Evolutionary conservation across 768 basidiomycete species (phyloP), one percentile per base, ranked within the genome.

Genomic region (Panus rudis): DNA sequence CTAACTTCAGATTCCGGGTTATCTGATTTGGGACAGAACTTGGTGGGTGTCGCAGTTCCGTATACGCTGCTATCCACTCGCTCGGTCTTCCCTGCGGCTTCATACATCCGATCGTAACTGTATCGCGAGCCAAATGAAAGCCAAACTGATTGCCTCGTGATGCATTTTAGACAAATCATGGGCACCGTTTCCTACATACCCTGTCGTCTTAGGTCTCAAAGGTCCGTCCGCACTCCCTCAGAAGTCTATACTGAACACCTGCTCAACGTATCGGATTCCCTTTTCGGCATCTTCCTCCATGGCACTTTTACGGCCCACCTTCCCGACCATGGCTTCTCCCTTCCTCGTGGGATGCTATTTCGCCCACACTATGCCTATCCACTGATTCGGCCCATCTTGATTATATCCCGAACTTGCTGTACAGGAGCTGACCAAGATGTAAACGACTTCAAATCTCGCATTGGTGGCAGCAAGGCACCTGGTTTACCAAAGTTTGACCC

Each of bases 181-280:
- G 62, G 68, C 81, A 12, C 76, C 88, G 3, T 69, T 92, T 54
- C 90, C 91, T 7, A 92, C 90, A 0, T 93, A 83, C 61, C 89
- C 90, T 2, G 86, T 89, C 13, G 84, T 87, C 0, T 71, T 92
- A 4, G 65, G 62, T 22, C 70, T 90, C 56, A 91, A 89, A 64
- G 81, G 76, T 73, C 19, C 19, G 56, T 42, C 4, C n/a, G n/a
- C n/a, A n/a, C n/a, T n/a, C n/a, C n/a, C n/a, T n/a, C n/a, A n/a
- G n/a, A n/a, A n/a, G n/a, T n/a, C n/a, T n/a, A n/a, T n/a, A n/a
- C n/a, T n/a, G n/a, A n/a, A n/a, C n/a, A n/a, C n/a, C n/a, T n/a
- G n/a, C n/a, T n/a, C n/a, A n/a, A n/a, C n/a, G n/a, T n/a, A n/a
- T n/a, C n/a, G n/a, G n/a, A n/a, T n/a, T n/a, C n/a, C n/a, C n/a